A percentile compares a stretch with the other conserved stretches of the same genome.
Conservation (phyloP, 139 green algal genomes). For the Chlorella vulgaris region DNA sequence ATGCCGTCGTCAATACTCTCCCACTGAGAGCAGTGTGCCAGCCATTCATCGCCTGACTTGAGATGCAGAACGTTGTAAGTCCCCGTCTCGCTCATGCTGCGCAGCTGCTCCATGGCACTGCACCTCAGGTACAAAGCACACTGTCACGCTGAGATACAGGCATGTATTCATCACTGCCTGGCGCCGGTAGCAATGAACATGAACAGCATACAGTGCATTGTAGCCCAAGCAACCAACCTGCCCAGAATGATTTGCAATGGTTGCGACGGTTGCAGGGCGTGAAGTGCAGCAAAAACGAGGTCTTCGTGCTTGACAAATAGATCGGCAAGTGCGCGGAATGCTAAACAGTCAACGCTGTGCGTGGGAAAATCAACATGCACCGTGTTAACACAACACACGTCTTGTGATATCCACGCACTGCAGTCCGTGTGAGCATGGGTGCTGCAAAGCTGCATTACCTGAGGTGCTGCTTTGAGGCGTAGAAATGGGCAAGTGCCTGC, state of each 20-base stretch:
- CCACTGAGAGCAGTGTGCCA: neutral
- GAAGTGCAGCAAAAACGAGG: constrained; percentile 43
- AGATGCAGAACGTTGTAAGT: neutral
- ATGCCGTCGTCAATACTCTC: constrained; percentile 17
- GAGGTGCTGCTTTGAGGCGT: constrained; percentile 1
- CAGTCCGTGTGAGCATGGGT: no score
- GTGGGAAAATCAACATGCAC: neutral
- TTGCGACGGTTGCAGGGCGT: constrained; percentile 24
- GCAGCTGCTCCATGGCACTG: no score
- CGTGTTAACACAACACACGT: no score
- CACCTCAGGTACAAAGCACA: no score
- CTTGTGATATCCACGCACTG: no score
- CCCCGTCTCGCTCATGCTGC: no score
- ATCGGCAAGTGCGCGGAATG: constrained; percentile 19
- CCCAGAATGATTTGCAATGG: neutral
- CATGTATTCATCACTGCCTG: neutral
- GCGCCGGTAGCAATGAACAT: neutral
- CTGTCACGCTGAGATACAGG: no score
- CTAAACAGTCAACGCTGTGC: constrained; percentile 36
- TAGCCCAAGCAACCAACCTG: neutral
- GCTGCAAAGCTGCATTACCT: neutral
- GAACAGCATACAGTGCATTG: neutral
- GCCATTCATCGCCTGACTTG: neutral
- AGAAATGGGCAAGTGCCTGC: neutral
- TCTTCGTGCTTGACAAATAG: constrained; percentile 7